These are phyloP conservation scores for Botryotinia globosa DNA, from an alignment of 2,329 filamentous ascomycete genomes.

Conservation along the genomic window DNA sequence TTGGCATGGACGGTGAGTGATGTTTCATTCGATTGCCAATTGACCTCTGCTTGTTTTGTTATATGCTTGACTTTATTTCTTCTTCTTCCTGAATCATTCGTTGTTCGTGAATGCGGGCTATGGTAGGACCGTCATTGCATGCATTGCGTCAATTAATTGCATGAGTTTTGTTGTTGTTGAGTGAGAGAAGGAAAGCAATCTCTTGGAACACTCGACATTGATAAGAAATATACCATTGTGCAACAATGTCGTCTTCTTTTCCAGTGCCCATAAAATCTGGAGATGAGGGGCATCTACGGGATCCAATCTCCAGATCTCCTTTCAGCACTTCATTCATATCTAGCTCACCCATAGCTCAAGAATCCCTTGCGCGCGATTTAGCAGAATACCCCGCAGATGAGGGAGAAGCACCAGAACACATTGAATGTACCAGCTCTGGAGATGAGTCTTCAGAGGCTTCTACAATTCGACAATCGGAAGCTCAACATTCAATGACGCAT, in stretches of 20 bases:
- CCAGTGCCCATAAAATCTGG: conserved; percentile 28
- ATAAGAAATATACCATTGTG: not conserved
- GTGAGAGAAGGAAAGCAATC: not conserved
- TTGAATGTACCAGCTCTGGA: conserved; percentile 43
- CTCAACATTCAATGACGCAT: conserved; percentile 52
- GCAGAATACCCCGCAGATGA: conserved; percentile 62
- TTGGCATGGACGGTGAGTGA: conserved; percentile 3
- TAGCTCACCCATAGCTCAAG: conserved; percentile 64
- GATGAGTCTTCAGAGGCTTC: conserved; percentile 38
- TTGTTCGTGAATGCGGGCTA: not conserved
- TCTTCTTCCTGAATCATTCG: not conserved
- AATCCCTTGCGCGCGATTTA: conserved; percentile 63
- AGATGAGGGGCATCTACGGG: conserved; percentile 19
- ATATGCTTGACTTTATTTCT: not conserved
- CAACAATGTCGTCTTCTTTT: conserved; percentile 36
- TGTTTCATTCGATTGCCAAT: not conserved
- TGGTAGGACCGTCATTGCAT: not conserved
- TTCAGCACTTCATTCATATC: conserved; percentile 50
- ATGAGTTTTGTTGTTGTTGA: not conserved
- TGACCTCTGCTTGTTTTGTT: not conserved
- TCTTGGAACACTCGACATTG: not conserved
- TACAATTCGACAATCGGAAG: conserved; percentile 38
- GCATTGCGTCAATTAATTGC: not conserved
- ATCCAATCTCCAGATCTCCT: conserved; percentile 36
- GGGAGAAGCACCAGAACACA: conserved; percentile 42